Percentiles rank a stretch among this genome's conserved stretches.
phyloP scores from a whole-genome alignment of 192 early-diverging fungal genomes.

The Entomortierella chlamydospora region DNA sequence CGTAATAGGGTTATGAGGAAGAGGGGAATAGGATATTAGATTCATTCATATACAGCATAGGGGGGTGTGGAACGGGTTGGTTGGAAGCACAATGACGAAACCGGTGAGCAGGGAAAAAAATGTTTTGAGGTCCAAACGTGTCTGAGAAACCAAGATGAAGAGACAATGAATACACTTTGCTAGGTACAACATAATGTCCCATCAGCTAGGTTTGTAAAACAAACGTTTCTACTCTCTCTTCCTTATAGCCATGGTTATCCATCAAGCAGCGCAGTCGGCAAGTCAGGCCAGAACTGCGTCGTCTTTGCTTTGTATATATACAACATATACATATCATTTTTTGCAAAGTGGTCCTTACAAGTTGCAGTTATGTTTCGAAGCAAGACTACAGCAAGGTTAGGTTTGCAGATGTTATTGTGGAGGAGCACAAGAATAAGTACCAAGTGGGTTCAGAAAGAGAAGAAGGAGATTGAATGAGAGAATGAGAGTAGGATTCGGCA shows the following conservation, averaged over 20 bases:
- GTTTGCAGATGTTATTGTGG: too few species aligned
- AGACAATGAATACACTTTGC: background rate
- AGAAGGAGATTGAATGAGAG: background rate
- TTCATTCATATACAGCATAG: too few species aligned
- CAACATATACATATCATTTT: too few species aligned
- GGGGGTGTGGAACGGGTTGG: background rate
- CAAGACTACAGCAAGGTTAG: too few species aligned
- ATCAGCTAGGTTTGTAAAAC: too few species aligned
- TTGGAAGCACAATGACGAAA: conserved; percentile 39
- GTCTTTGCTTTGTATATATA: too few species aligned
- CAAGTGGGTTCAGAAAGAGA: background rate
- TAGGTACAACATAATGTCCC: too few species aligned
- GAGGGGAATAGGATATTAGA: too few species aligned
- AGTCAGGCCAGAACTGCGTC: too few species aligned
- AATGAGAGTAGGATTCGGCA: background rate
- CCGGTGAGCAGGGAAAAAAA: conserved; percentile 3
- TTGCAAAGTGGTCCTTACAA: background rate
- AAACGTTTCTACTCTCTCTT: background rate
- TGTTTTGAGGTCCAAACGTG: conserved; percentile 6
- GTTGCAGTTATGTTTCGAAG: too few species aligned
- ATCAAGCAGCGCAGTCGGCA: too few species aligned
- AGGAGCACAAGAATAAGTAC: background rate
- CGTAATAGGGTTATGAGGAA: background rate
- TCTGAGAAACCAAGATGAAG: background rate
- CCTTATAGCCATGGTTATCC: background rate